Percentiles rank a stretch among this genome's conserved stretches.
phyloP scores from a whole-genome alignment of 495 filamentous ascomycete species.

The Neurospora sp. region DNA sequence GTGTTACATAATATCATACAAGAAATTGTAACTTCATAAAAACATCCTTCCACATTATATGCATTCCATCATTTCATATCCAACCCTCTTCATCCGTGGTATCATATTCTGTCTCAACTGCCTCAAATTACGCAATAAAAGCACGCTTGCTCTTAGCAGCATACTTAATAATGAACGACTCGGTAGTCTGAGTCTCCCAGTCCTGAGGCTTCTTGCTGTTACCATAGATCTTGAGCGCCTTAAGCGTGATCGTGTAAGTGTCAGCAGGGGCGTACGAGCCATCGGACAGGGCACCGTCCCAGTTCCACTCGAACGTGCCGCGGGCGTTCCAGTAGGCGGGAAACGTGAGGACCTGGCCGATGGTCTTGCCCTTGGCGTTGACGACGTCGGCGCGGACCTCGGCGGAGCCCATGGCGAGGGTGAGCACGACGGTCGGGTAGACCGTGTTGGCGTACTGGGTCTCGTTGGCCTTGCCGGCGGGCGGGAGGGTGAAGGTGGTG shows the following conservation, averaged over 20 bases:
- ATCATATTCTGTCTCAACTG: neutral
- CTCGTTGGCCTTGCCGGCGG: slow-evolving; percentile 22
- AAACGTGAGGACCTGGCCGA: slow-evolving; percentile 24
- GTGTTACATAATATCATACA: neutral
- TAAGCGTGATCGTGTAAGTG: slow-evolving; percentile 33
- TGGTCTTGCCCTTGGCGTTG: slow-evolving; percentile 22
- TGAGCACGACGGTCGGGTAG: slow-evolving; percentile 17
- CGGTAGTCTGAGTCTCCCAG: slow-evolving; percentile 18
- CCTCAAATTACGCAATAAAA: neutral
- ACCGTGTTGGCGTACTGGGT: slow-evolving; percentile 22
- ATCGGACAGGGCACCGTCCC: slow-evolving; percentile 34
- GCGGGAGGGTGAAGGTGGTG: slow-evolving; percentile 32
- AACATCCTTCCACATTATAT: neutral
- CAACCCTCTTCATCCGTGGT: neutral
- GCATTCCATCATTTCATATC: neutral
- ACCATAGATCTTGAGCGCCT: slow-evolving; percentile 36
- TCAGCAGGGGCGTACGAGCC: slow-evolving; percentile 34
- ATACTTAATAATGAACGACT: slow-evolving; percentile 20
- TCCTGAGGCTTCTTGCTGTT: slow-evolving; percentile 13
- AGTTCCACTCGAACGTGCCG: slow-evolving; percentile 19
- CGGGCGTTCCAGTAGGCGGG: slow-evolving; percentile 32
- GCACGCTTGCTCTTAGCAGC: neutral
- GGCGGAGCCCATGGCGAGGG: slow-evolving; percentile 35
- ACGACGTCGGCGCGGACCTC: slow-evolving; percentile 36
- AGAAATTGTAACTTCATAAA: neutral